Conservation (phyloP, 192 early-diverging fungal genomes). For the Piromyces finnis region DNA sequence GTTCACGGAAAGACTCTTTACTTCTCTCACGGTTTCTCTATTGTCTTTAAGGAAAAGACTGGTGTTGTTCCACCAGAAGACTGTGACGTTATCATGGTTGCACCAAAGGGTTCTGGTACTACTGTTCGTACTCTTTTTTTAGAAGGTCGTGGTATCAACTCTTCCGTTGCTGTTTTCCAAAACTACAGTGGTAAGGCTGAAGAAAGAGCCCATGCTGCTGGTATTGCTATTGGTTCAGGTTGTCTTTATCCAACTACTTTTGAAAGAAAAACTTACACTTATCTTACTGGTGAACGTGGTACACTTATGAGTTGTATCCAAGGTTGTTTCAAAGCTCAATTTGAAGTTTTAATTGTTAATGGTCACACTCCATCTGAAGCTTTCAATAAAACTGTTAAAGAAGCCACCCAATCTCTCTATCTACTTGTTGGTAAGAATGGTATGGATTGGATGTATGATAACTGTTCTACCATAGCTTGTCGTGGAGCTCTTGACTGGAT, state of each 20-base stretch:
- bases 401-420: constrained; percentile 93
- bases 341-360: no score
- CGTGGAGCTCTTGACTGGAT: no score
- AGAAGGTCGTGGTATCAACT: constrained; percentile 92
- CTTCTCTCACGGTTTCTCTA: constrained; percentile 92
- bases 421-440: constrained; percentile 89
- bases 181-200: constrained; percentile 83
- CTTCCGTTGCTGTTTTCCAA: constrained; percentile 85
- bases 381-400: constrained; percentile 98
- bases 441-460: constrained; percentile 98
- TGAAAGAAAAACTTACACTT: constrained; percentile 93
- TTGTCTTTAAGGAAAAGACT: constrained; percentile 83
- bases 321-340: no score
- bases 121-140: constrained; percentile 91
- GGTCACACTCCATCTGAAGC: no score
- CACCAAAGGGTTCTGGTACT: no score
- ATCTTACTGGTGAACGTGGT: constrained; percentile 91
- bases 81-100: constrained; percentile 91
- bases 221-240: constrained; percentile 84
- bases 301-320: constrained; percentile 96
- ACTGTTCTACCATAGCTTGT: no score
- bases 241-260: no score
- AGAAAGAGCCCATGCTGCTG: constrained; percentile 77
- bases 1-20: constrained; percentile 96
- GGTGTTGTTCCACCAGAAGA: constrained; percentile 74